Percentiles rank a stretch among this genome's conserved stretches.
These are phyloP conservation scores for Xylariomycetidae sp. DNA, from an alignment of 2,329 filamentous ascomycete species.

Conservation along the genomic window DNA sequence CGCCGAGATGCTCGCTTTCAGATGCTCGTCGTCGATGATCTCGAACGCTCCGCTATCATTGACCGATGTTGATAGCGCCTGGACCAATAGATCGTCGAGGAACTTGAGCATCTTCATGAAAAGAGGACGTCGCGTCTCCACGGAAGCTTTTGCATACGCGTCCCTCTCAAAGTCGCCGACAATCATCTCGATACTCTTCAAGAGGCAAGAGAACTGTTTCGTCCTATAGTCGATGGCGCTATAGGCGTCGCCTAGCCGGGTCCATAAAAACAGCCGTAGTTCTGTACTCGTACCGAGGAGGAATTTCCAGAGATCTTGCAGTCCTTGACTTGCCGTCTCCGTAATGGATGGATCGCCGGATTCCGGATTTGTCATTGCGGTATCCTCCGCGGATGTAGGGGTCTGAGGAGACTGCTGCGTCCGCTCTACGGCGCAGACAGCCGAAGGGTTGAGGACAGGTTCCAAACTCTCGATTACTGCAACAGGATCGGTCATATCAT, in stretches of 20 bases:
- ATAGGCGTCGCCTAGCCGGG: conserved; percentile 84
- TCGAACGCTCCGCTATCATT: conserved; percentile 69
- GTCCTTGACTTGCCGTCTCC: conserved; percentile 48
- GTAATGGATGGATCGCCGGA: conserved; percentile 30
- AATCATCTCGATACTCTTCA: conserved; percentile 81
- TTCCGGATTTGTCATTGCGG: conserved; percentile 10
- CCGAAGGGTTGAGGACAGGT: conserved; percentile 74
- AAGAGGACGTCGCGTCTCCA: conserved; percentile 60
- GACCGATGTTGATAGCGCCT: conserved; percentile 62
- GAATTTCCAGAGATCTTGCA: conserved; percentile 80
- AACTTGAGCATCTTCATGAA: conserved; percentile 73
- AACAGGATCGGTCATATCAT: conserved; percentile 73
- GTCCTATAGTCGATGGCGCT: conserved; percentile 75
- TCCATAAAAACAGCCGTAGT: conserved; percentile 82
- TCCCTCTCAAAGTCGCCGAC: conserved; percentile 57
- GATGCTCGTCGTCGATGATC: conserved; percentile 73
- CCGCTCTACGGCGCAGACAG: conserved; percentile 37
- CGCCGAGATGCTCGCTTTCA: conserved; percentile 66
- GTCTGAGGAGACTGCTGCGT: too few species aligned
- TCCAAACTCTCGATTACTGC: conserved; percentile 87
- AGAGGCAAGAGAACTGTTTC: conserved; percentile 80
- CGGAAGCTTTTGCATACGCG: conserved; percentile 52
- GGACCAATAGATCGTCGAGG: conserved; percentile 69
- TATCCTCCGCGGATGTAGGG: conserved; percentile 12
- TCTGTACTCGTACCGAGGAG: conserved; percentile 75